Conservation (phyloP, 495 filamentous ascomycete species). For the Lasiosphaeris hirsuta region DNA sequence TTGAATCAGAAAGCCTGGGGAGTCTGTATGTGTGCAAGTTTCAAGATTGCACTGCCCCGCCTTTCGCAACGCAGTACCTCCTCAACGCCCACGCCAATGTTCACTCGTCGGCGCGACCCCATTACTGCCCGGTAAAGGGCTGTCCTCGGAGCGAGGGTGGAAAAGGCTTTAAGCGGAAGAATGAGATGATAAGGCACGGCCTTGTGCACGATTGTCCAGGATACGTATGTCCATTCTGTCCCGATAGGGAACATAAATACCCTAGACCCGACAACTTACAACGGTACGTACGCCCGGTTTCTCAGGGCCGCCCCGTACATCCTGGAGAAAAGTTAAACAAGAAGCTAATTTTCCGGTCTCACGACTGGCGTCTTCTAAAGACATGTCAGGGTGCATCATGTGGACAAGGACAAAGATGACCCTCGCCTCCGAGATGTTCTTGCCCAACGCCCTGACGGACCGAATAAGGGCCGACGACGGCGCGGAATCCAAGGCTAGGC, state of each 20-base stretch:
- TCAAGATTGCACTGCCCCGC: constrained; percentile 68
- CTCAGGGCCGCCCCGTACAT: no score
- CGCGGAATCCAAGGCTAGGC: no score
- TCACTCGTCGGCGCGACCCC: constrained; percentile 83
- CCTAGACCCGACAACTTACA: constrained; percentile 96
- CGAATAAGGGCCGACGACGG: constrained; percentile 75
- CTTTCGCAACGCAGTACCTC: constrained; percentile 85
- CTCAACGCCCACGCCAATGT: constrained; percentile 95
- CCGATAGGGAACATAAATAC: constrained; percentile 93
- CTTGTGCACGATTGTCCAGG: constrained; percentile 93
- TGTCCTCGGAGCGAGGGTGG: constrained; percentile 80
- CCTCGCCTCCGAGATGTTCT: constrained; percentile 74
- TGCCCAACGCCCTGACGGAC: constrained; percentile 78
- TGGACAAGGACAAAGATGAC: constrained; percentile 84
- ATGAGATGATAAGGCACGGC: constrained; percentile 98
- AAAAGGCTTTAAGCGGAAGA: constrained; percentile 97
- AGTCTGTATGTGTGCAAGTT: constrained; percentile 28
- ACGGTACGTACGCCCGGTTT: constrained; percentile 58
- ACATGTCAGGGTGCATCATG: constrained; percentile 85
- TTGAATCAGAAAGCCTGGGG: no score
- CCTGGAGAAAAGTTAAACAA: no score
- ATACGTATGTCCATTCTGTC: constrained; percentile 96
- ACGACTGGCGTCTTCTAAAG: constrained; percentile 38
- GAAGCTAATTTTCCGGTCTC: background rate
- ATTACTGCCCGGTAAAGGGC: constrained; percentile 81